phyloP scores from a whole-genome alignment of 305 asterid genomes.

The Ilex paraguariensis region DNA sequence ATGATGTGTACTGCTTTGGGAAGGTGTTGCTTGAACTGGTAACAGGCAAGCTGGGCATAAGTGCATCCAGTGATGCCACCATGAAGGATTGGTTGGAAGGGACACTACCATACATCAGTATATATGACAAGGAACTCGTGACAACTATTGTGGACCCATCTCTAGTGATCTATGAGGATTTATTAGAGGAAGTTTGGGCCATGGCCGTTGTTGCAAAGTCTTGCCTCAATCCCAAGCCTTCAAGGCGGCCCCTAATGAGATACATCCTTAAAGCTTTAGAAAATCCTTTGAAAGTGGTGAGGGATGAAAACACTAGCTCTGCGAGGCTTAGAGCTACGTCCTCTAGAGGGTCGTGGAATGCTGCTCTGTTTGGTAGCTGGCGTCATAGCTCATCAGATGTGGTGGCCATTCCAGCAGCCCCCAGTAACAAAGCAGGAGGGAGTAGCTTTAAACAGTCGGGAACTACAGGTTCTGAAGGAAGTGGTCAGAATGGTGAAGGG shows the following conservation, averaged over 20 bases:
- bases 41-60: conserved; percentile 87
- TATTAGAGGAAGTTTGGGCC: conserved; percentile 96
- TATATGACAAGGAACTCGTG: conserved; percentile 80
- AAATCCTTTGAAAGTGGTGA: conserved; percentile 79
- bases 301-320: conserved; percentile 72
- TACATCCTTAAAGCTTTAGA: conserved; percentile 85
- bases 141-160: conserved; percentile 84
- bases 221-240: conserved; percentile 84
- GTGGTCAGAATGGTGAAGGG: background rate
- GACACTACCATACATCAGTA: conserved; percentile 62
- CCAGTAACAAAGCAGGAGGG: conserved; percentile 29
- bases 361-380: conserved; percentile 81
- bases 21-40: conserved; percentile 91
- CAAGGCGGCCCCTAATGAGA: conserved; percentile 85
- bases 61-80: conserved; percentile 57
- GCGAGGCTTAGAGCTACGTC: conserved; percentile 66
- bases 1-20: conserved; percentile 91
- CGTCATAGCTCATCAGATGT: conserved; percentile 79
- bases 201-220: conserved; percentile 89
- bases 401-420: conserved; percentile 23
- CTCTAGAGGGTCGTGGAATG: conserved; percentile 84
- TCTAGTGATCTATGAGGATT: conserved; percentile 74
- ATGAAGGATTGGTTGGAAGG: conserved; percentile 67
- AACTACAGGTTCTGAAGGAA: background rate
- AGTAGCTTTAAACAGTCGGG: conserved; percentile 52